Percentiles rank a stretch among this genome's conserved stretches.
These are phyloP conservation scores for Creolimax fragrantissima DNA, from an alignment of 78 protist genomes.

Conservation along the genomic window DNA sequence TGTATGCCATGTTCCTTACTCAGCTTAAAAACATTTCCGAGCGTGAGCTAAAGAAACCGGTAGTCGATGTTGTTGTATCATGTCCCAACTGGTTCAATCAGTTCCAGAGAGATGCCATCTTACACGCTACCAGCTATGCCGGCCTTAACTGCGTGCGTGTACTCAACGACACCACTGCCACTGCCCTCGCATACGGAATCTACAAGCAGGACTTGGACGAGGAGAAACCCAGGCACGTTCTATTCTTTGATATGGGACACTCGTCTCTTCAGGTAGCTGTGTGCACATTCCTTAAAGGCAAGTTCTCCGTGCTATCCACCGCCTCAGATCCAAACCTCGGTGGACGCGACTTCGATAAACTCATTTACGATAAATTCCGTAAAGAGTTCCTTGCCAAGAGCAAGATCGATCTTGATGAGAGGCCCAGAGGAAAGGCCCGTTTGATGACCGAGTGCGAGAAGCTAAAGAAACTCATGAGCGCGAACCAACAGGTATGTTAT, in stretches of 20 bases:
- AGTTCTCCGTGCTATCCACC: constrained; percentile 44
- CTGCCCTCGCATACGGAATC: constrained; percentile 84
- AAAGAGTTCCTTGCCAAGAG: constrained; percentile 53
- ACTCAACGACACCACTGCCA: constrained; percentile 70
- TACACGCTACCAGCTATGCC: constrained; percentile 78
- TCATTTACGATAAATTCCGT: constrained; percentile 43
- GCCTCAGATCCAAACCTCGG: constrained; percentile 63
- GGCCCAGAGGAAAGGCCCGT: constrained; percentile 63
- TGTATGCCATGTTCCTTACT: constrained; percentile 69
- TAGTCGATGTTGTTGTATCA: constrained; percentile 62
- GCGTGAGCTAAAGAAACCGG: constrained; percentile 23
- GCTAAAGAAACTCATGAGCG: constrained; percentile 57
- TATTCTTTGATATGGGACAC: constrained; percentile 82
- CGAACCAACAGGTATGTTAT: constrained; percentile 59
- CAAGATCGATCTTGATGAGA: constrained; percentile 55
- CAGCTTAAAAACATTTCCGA: constrained; percentile 58
- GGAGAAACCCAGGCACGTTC: constrained; percentile 46
- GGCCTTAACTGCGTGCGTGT: constrained; percentile 75
- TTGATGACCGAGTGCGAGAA: constrained; percentile 67
- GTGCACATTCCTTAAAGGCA: constrained; percentile 41
- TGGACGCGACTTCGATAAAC: constrained; percentile 59
- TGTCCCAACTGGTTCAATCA: constrained; percentile 77
- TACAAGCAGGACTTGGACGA: constrained; percentile 44
- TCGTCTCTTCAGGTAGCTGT: constrained; percentile 46
- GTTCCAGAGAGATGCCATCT: constrained; percentile 72